Evolutionary conservation across 2,329 filamentous ascomycete species (phyloP).

Genomic region (Nemania bipapillata): DNA sequence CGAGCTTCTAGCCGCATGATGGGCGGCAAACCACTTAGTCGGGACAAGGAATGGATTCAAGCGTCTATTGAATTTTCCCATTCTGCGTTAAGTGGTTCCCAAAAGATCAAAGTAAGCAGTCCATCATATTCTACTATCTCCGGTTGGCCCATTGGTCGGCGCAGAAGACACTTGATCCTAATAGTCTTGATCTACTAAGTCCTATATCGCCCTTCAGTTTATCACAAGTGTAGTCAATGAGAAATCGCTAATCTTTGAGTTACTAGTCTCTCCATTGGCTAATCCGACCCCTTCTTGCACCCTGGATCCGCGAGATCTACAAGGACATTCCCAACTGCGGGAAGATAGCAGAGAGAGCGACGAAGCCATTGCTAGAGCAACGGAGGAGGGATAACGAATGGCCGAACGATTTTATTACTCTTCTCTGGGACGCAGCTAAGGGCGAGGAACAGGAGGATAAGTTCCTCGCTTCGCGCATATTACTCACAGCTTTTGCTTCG

Average conservation of each 20-base stretch:
- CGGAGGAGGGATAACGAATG: constrained; percentile 34
- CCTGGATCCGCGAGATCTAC: constrained; percentile 34
- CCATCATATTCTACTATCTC: not conserved
- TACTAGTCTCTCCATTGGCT: constrained; percentile 24
- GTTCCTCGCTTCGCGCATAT: constrained; percentile 38
- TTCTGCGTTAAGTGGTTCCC: not conserved
- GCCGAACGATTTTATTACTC: constrained; percentile 23
- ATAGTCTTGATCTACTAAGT: not conserved
- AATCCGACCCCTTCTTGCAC: constrained; percentile 42
- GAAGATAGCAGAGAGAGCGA: constrained; percentile 39
- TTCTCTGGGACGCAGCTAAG: not conserved
- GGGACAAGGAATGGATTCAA: not conserved
- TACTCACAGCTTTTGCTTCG: constrained; percentile 48
- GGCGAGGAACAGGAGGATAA: constrained; percentile 1
- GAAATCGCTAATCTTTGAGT: not conserved
- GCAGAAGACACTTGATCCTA: not conserved
- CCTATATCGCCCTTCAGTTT: not conserved
- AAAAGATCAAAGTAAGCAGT: not conserved
- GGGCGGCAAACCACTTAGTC: constrained; percentile 2
- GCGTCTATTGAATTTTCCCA: not conserved
- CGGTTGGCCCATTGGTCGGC: not conserved
- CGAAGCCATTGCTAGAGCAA: constrained; percentile 46
- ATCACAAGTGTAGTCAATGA: not conserved
- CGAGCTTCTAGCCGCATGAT: not conserved
- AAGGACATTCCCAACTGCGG: constrained; percentile 46